These are phyloP conservation scores for Micromonas commoda DNA, from an alignment of 139 green algal species.

Conservation along the genomic window DNA sequence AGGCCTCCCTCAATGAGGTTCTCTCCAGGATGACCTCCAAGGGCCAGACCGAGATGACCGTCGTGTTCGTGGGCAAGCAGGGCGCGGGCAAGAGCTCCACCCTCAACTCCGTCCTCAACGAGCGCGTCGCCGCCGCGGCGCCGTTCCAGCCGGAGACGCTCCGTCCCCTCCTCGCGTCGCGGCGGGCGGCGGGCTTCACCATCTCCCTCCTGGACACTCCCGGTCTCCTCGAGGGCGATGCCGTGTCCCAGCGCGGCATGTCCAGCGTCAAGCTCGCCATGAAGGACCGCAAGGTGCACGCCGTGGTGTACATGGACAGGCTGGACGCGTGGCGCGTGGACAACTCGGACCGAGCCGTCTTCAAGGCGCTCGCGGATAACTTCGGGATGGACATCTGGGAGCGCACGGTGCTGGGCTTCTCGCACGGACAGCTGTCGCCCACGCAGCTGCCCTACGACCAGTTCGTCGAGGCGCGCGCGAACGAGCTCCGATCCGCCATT, in stretches of 20 bases:
- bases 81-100: constrained; percentile 65
- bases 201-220: constrained; percentile 67
- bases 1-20: constrained; percentile 38
- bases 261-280: constrained; percentile 30
- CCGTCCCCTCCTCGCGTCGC: constrained; percentile 37
- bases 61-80: constrained; percentile 62
- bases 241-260: constrained; percentile 37
- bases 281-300: constrained; percentile 47
- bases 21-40: constrained; percentile 38
- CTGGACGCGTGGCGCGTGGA: constrained; percentile 68
- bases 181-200: constrained; percentile 50
- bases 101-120: constrained; percentile 58
- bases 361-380: constrained; percentile 36
- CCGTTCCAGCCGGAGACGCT: constrained; percentile 50
- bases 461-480: constrained; percentile 27
- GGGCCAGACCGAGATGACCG: constrained; percentile 46
- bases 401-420: constrained; percentile 52
- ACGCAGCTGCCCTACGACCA: constrained; percentile 33
- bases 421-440: constrained; percentile 41
- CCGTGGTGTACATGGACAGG: constrained; percentile 62
- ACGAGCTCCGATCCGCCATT: background rate
- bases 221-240: constrained; percentile 58
- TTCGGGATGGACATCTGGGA: constrained; percentile 56
- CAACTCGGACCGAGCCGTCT: constrained; percentile 37
- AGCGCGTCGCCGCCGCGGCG: constrained; percentile 42